A percentile compares a stretch with the other conserved stretches of the same genome.
phyloP scores from a whole-genome alignment of 306 rosid species.

The Psophocarpus tetragonolobus region DNA sequence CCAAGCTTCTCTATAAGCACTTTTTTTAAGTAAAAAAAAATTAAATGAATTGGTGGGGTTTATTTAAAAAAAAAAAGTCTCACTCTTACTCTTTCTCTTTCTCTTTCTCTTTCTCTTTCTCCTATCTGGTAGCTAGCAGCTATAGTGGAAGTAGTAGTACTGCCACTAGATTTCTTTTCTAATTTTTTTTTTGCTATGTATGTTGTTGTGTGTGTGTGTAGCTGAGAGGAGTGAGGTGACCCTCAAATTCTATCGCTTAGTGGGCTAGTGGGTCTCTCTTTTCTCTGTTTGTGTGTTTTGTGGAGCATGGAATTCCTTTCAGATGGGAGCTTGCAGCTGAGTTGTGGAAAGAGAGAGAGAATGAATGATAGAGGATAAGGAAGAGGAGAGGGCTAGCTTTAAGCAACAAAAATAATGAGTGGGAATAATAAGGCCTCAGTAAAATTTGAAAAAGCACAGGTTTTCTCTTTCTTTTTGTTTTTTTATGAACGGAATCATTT shows the following conservation, averaged over 20 bases:
- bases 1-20: slow-evolving; percentile 31
- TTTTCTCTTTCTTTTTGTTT: slow-evolving; percentile 10
- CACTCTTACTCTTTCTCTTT: not conserved
- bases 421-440: slow-evolving; percentile 52
- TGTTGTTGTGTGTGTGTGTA: slow-evolving; percentile 31
- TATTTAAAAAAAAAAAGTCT: not conserved
- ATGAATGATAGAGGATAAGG: slow-evolving; percentile 49
- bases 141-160: slow-evolving; percentile 32
- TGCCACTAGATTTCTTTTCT: slow-evolving; percentile 26
- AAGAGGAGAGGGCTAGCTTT: slow-evolving; percentile 70
- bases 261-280: slow-evolving; percentile 76
- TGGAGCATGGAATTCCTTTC: slow-evolving; percentile 81
- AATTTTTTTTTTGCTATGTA: not conserved
- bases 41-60: slow-evolving; percentile 34
- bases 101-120: slow-evolving; percentile 6
- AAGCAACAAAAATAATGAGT: slow-evolving; percentile 94
- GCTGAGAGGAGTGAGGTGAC: slow-evolving; percentile 60
- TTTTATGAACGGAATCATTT: slow-evolving; percentile 17
- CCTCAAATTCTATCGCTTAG: slow-evolving; percentile 45
- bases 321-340: slow-evolving; percentile 69
- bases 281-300: slow-evolving; percentile 45
- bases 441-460: slow-evolving; percentile 20
- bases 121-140: slow-evolving; percentile 24
- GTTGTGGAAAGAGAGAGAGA: slow-evolving; percentile 36
- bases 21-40: slow-evolving; percentile 1